Percentiles rank a stretch among this genome's conserved stretches.
Conservation (phyloP, 768 basidiomycete species). For the Kondoa subrosea region DNA sequence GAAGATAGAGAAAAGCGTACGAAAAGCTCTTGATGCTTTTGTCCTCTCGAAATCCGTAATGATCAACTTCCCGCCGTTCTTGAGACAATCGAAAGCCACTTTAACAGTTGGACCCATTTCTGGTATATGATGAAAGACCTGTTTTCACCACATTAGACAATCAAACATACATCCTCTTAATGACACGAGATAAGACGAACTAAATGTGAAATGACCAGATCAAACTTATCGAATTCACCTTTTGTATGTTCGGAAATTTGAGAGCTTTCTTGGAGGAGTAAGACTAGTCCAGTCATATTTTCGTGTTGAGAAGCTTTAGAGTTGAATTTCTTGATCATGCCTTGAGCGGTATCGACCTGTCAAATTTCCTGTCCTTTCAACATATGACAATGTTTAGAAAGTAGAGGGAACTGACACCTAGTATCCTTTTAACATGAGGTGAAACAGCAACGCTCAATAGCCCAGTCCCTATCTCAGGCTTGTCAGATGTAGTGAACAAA, state of each 20-base stretch:
- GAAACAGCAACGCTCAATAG: not conserved
- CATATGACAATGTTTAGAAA: not conserved
- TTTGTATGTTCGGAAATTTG: not conserved
- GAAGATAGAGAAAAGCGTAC: not conserved
- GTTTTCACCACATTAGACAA: too few relatives aligned
- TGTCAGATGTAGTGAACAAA: not conserved
- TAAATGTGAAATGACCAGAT: conserved; percentile 6
- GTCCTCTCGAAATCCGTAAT: conserved; percentile 7
- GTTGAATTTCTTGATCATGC: conserved; percentile 6
- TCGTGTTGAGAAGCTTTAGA: not conserved
- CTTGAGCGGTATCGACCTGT: not conserved
- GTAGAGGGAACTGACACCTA: not conserved
- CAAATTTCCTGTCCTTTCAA: too few relatives aligned
- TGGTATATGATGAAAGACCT: conserved; percentile 8
- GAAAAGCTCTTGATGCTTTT: not conserved
- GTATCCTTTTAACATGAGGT: not conserved
- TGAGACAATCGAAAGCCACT: not conserved
- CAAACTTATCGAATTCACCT: conserved; percentile 8
- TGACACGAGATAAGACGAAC: not conserved
- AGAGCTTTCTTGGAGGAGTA: not conserved
- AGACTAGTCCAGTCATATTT: not conserved
- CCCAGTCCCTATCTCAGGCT: not conserved
- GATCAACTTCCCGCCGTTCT: not conserved
- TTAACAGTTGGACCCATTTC: not conserved
- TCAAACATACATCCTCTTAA: not conserved